Base-by-base conservation (phyloP, 2,329 filamentous ascomycete genomes). In the Annulohypoxylon truncatum region DNA sequence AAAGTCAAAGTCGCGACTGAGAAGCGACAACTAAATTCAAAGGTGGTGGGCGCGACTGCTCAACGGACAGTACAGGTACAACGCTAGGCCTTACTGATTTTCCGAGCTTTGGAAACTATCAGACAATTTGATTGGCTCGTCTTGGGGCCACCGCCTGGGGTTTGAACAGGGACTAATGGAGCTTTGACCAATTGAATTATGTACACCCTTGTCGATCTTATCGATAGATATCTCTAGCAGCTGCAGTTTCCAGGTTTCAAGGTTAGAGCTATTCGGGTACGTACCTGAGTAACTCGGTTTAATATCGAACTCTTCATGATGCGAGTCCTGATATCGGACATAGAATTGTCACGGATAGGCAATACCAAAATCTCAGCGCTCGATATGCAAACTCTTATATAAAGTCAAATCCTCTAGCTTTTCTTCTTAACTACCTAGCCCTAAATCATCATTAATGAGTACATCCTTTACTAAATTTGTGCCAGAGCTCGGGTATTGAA, bases 31-130 rank as follows among this genome's bases (percentile, higher is more conserved):
- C 31, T 46, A 48, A 55, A 24, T 28, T 60, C 38, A 59, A 52
- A 66, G 63, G 69, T 61, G 74, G 74, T 61, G 74, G 74, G 73
- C 66, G 59, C 64, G 68, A 70, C 63, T 24, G 33, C n/a, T 64
- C 66, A 71, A 67, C 73, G 61, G 52, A 65, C 65, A 67, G 72
- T 74, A 74, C 62, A 73, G 58, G 44, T 74, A 74, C 73, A 74
- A 74, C 62, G 74, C 74, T 76, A 76, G 74, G 72, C 61, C 2
- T 52, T 35, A 73, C 44, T 60, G 68, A 72, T 74, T 69, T 68
- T 61, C 73, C 72, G 73, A 31, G 12, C n/a, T 15, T 9, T 2
- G 1, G 13, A 9, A 13, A 54, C n/a, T 6, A 5, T 38, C n/a
- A 38, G 35, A 15, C 2, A 10, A 18, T 22, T 7, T 72, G 28